Percentiles rank a stretch among this genome's conserved stretches.
phyloP scores from a whole-genome alignment of 2,329 filamentous ascomycete genomes.

The Elsinoe fawcettii region DNA sequence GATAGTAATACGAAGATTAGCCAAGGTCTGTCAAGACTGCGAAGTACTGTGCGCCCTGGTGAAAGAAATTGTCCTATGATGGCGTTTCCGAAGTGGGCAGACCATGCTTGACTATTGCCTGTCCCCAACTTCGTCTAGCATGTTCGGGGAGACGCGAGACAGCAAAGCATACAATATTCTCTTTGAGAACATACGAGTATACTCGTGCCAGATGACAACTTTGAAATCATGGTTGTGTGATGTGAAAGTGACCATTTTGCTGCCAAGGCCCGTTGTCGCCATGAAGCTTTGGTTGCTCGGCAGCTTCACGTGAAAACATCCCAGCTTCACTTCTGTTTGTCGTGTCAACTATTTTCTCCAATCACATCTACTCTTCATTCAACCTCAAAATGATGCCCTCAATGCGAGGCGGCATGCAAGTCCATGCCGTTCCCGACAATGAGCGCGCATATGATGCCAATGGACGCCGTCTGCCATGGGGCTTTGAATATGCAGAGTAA shows the following conservation, averaged over 20 bases:
- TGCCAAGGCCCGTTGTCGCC: conserved; percentile 5
- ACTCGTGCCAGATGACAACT: too few relatives aligned
- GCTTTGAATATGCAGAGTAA: conserved; percentile 54
- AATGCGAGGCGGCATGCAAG: conserved; percentile 46
- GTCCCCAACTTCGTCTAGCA: too few relatives aligned
- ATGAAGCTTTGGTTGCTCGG: conserved; percentile 12
- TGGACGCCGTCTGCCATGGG: conserved; percentile 56
- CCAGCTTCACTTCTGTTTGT: conserved; percentile 1
- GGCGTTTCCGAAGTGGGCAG: too few relatives aligned
- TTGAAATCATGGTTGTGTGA: too few relatives aligned
- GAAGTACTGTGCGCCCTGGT: too few relatives aligned
- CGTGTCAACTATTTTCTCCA: neutral
- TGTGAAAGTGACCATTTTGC: neutral
- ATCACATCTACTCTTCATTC: neutral
- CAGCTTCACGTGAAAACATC: conserved; percentile 15
- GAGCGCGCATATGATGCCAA: conserved; percentile 54
- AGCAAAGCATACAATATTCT: too few relatives aligned
- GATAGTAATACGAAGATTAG: too few relatives aligned
- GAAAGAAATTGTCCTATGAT: too few relatives aligned
- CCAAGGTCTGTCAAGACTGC: too few relatives aligned
- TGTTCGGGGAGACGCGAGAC: too few relatives aligned
- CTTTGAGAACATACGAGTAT: too few relatives aligned
- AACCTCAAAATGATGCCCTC: conserved; percentile 16
- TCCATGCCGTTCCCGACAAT: conserved; percentile 56
- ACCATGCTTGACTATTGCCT: too few relatives aligned